Base-by-base conservation (phyloP, 306 rosid species). In the Vigna radiata region DNA sequence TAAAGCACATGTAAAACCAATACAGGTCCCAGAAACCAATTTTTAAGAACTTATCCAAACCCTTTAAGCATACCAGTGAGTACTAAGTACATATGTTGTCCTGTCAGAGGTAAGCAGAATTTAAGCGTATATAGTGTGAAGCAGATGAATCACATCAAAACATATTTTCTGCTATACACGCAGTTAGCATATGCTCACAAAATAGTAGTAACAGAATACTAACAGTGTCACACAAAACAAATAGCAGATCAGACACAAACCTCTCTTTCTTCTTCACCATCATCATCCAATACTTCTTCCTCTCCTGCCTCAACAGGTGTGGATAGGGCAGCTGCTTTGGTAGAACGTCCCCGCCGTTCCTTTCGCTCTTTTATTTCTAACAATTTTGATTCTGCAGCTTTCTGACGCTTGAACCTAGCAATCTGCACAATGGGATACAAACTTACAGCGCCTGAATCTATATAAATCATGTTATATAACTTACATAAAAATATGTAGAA, bases 191-290 rank as follows among this genome's bases (percentile, higher is more conserved):
- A 16, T 47, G n/a, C 78, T 55, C 54, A 55, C 61, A 69, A 86
- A 47, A 49, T 19, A 37, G 72, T 36, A 68, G 76, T 69, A 74
- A 54, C 56, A 77, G 61, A 23, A 71, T 18, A 61, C 33, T 5
- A 33, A 33, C 7, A 33, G 68, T 67, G 56, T 14, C 31, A 21
- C 59, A 33, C 65, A 13, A 48, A 63, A 60, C n/a, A 16, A 14
- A 54, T 9, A 31, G 55, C 65, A 33, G 70, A 77, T 81, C 71
- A 85, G 67, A 67, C 36, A 70, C 88, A 59, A 80, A 96, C 98
- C 99, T 96, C 94, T 36, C 98, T 87, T 82, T 96, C 98, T 83
- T 96, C 99, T 81, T 92, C 99, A 31, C 94, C 98, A 77, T 92
- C 99, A 65, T 92, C 98, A 63, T 96, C 97, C 68, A 87, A 76